Base-by-base conservation (phyloP, 306 rosid genomes). In the Prunus mume region DNA sequence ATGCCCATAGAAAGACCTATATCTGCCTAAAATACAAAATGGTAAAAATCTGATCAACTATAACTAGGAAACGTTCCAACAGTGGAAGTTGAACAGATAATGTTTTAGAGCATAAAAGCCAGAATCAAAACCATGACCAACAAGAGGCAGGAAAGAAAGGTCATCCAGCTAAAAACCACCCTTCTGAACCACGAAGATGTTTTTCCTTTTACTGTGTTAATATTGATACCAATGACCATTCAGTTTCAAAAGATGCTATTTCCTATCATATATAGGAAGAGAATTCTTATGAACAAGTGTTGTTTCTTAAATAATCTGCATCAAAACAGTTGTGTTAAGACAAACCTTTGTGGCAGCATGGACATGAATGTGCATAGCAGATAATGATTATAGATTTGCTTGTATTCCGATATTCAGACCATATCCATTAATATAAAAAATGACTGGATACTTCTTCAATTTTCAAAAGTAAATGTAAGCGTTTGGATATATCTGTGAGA, bases 1-100 rank as follows among this genome's bases (percentile, higher is more conserved):
- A 92, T 92, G 83, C 98, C 98, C 98, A 95, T 95, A 72, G 98
- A 88, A 81, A 95, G 97, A 90, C 97, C 98, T 87, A 95, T 92
- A 88, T 95, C 98, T 84, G 98, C 98, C 98, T 95, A 87, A 84
- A 89, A 78, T 88, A 76, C 82, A 80, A 84, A 84, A 86, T 46
- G 73, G 80, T 51, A 84, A 86, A 74, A 74, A 80, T 17, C 68
- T 72, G 49, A 70, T 85, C 75, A 88, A 84, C 80, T 43, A 78
- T 56, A 66, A 83, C 71, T 71, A 60, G 57, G 69, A 55, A 75
- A 73, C 41, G 28, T 25, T 28, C 41, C 17, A 41, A 3, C 13
- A 25, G 57, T 19, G 70, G 46, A 70, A 25, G 13, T 14, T 51
- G 50, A 66, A 27, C 20, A 65, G 19, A 54, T 56, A 30, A 51